phyloP scores from a whole-genome alignment of 1,284 basidiomycete species.

The Phlebopus sp. region DNA sequence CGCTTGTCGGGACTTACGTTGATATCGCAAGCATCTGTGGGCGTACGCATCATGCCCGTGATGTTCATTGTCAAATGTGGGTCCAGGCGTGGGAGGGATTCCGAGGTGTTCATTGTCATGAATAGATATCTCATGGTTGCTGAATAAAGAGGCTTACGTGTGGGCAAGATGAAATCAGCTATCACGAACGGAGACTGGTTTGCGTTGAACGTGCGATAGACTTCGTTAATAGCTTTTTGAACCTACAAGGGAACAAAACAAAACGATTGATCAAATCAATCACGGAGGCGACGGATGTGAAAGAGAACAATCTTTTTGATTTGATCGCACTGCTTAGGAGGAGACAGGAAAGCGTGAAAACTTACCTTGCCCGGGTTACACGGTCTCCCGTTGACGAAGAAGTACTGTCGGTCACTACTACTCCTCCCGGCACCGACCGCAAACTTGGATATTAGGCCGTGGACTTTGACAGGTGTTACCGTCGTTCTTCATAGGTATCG shows the following conservation, averaged over 20 bases:
- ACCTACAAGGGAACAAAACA: slow-evolving; percentile 43
- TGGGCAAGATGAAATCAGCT: slow-evolving; percentile 80
- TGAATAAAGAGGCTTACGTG: slow-evolving; percentile 50
- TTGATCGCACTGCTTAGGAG: no score
- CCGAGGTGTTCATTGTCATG: background rate
- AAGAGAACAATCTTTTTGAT: no score
- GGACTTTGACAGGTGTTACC: slow-evolving; percentile 53
- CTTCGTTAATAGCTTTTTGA: slow-evolving; percentile 86
- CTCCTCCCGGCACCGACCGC: slow-evolving; percentile 66
- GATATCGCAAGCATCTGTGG: slow-evolving; percentile 81
- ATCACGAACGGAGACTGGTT: slow-evolving; percentile 82
- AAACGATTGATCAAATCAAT: background rate
- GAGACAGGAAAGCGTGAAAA: background rate
- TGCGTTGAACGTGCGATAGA: slow-evolving; percentile 82
- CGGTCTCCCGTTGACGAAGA: slow-evolving; percentile 92
- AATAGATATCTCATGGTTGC: background rate
- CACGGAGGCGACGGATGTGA: background rate
- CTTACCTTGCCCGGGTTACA: slow-evolving; percentile 75
- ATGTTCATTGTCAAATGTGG: background rate
- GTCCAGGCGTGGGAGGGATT: background rate
- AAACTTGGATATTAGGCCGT: slow-evolving; percentile 82
- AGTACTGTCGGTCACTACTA: slow-evolving; percentile 86
- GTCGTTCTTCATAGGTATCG: slow-evolving; percentile 10
- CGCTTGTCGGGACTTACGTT: slow-evolving; percentile 98
- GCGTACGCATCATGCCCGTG: background rate